Conservation (phyloP, 1,284 basidiomycete species). For the Ganoderma resinaceum region DNA sequence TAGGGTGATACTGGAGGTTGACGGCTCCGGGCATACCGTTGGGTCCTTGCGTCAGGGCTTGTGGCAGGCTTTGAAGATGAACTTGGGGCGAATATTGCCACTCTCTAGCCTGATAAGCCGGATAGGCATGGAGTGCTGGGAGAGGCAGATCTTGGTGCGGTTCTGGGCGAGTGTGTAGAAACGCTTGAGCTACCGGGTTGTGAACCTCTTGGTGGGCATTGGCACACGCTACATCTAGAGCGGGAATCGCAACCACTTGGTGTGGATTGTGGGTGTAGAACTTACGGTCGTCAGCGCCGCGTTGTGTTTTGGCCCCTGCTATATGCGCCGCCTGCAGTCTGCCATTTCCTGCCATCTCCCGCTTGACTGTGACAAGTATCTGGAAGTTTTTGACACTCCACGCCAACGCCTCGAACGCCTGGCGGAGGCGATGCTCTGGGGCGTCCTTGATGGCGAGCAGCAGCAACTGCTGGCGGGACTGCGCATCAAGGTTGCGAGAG, state of each 20-base stretch:
- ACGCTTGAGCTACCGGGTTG: background rate
- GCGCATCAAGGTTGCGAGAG: background rate
- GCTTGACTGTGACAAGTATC: slow-evolving; percentile 50
- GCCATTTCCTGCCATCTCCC: background rate
- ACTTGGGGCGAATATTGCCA: background rate
- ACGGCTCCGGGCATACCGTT: background rate
- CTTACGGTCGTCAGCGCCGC: background rate
- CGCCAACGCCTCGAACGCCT: slow-evolving; percentile 46
- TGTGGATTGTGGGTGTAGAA: background rate
- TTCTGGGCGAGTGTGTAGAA: background rate
- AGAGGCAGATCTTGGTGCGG: background rate
- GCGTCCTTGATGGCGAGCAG: slow-evolving; percentile 48
- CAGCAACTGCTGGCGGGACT: slow-evolving; percentile 50
- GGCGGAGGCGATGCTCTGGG: slow-evolving; percentile 50
- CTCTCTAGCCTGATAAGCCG: background rate
- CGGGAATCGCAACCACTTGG: background rate
- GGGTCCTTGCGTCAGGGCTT: background rate
- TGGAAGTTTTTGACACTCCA: slow-evolving; percentile 47
- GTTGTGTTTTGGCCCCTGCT: background rate
- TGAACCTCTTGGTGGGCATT: slow-evolving; percentile 1
- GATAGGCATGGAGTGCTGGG: background rate
- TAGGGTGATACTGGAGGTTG: background rate
- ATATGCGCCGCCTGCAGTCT: background rate
- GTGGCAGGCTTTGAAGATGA: background rate
- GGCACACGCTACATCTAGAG: slow-evolving; percentile 30